Evolutionary conservation across 2,329 filamentous ascomycete species (phyloP), one percentile per base, ranked within the genome.

Genomic region (Apiospora sp.): DNA sequence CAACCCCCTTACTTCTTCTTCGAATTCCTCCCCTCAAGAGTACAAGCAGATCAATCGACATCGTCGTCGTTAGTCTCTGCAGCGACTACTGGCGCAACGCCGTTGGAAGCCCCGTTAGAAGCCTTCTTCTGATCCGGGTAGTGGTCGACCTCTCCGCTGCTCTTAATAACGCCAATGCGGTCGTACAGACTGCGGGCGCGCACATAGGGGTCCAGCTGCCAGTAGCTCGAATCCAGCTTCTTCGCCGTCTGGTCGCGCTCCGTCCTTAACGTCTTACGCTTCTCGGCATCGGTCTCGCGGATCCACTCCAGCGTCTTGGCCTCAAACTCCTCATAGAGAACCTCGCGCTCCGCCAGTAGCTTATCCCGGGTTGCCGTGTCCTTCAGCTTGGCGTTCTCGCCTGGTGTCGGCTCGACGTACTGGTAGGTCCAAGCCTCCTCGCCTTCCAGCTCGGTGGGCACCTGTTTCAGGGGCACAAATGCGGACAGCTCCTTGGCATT

Each of bases 151-250:
- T 87, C 87, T 0, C 95, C 95, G 14, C 86, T 90, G 0, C 86
- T 83, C 73, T 89, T 84, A 67, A 98, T 87, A 73, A 96, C 85
- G 0, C 95, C 94, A 16, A 87, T 88, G 73, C 96, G 90, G 81
- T 99, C 96, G 78, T 98, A 98, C 74, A 94, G 83, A n/a, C 92
- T 93, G 78, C 92, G 88, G 16, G 95, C 94, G 51, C 96, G 88
- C 43, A 98, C 81, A 81, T 96, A 97, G 0, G 94, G 94, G 83
- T 99, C 96, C 70, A 98, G 82, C 51, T 88, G 87, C 96, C 96
- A 99, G 84, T 98, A 99, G 77, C 93, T 93, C 68, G 88, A 86
- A 74, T 87, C 87, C 77, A 98, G 80, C 74, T 89, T 84, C 69
- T 87, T 87, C 2, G 93, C 92, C 41, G 96, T 78, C 3, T 85